Conservation (phyloP, 139 green algal species). For the Ettlia oleoabundans region DNA sequence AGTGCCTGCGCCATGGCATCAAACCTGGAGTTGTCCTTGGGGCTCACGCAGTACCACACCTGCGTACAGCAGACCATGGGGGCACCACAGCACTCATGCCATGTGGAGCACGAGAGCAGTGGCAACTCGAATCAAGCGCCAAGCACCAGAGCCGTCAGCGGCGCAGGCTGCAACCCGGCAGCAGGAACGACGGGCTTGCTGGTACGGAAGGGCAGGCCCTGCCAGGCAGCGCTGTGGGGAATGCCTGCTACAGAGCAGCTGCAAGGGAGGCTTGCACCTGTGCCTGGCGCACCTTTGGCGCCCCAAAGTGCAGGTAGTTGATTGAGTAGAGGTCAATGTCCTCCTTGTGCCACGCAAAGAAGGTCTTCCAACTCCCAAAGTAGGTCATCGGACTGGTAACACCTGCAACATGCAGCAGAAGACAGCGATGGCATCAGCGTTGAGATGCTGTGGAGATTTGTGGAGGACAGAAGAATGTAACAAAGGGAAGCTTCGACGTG, state of each 20-base stretch:
- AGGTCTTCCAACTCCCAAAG: slow-evolving; percentile 78
- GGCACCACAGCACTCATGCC: too few relatives aligned
- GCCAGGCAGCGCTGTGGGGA: too few relatives aligned
- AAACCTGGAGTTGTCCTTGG: slow-evolving; percentile 71
- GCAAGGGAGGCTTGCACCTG: background rate
- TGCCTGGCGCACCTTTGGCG: slow-evolving; percentile 70
- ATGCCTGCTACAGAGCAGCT: background rate
- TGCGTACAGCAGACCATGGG: too few relatives aligned
- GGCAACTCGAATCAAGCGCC: too few relatives aligned
- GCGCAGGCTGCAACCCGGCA: background rate
- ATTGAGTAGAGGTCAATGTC: slow-evolving; percentile 93
- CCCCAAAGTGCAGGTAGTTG: slow-evolving; percentile 97
- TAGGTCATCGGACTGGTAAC: slow-evolving; percentile 90
- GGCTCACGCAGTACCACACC: slow-evolving; percentile 83
- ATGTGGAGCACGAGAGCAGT: too few relatives aligned
- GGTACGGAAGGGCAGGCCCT: too few relatives aligned
- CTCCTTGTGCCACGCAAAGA: slow-evolving; percentile 75
- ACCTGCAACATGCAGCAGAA: slow-evolving; percentile 62
- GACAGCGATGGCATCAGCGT: slow-evolving; percentile 58
- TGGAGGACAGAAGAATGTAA: too few relatives aligned
- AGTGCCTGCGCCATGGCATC: slow-evolving; percentile 65
- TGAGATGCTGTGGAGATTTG: too few relatives aligned
- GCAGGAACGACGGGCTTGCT: too few relatives aligned
- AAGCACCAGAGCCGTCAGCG: too few relatives aligned
- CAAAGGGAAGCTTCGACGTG: too few relatives aligned